Percentiles rank a stretch among this genome's conserved stretches.
These are phyloP conservation scores for Sungouiozyma intestinalis DNA, from an alignment of 805 yeast species.

Conservation along the genomic window DNA sequence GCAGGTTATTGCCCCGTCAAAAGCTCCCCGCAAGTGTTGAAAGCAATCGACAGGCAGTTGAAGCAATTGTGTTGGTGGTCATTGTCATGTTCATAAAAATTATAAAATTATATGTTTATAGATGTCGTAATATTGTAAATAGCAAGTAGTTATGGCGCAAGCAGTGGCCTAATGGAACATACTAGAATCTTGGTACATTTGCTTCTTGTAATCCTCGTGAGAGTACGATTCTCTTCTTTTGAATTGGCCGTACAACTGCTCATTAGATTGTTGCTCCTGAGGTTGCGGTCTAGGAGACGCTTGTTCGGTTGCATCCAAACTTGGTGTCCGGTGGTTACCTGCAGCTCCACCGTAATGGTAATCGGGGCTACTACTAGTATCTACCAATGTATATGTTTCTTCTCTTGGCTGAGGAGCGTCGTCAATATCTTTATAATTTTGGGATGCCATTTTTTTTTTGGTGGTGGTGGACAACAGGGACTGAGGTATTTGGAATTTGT, in stretches of 20 bases:
- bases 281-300: too few relatives aligned
- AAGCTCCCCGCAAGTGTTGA: too few relatives aligned
- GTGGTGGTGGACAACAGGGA: neutral
- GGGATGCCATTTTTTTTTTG: constrained; percentile 1
- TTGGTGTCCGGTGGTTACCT: constrained; percentile 1
- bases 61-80: too few relatives aligned
- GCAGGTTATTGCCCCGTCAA: too few relatives aligned
- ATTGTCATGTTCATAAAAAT: too few relatives aligned
- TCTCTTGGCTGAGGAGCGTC: constrained; percentile 7
- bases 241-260: neutral
- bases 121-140: too few relatives aligned
- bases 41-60: too few relatives aligned
- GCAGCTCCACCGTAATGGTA: constrained; percentile 3
- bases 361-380: constrained; percentile 3
- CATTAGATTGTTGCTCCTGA: neutral
- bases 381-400: constrained; percentile 2
- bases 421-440: constrained; percentile 4
- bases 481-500: neutral
- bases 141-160: neutral
- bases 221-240: constrained; percentile 17
- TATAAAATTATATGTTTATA: neutral
- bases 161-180: constrained; percentile 11
- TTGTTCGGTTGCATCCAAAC: neutral
- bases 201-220: constrained; percentile 7
- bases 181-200: constrained; percentile 16